Percentiles rank a stretch among this genome's conserved stretches.
Evolutionary conservation across 2,329 filamentous ascomycete species (phyloP).

Genomic region (Phialophora macrospora): DNA sequence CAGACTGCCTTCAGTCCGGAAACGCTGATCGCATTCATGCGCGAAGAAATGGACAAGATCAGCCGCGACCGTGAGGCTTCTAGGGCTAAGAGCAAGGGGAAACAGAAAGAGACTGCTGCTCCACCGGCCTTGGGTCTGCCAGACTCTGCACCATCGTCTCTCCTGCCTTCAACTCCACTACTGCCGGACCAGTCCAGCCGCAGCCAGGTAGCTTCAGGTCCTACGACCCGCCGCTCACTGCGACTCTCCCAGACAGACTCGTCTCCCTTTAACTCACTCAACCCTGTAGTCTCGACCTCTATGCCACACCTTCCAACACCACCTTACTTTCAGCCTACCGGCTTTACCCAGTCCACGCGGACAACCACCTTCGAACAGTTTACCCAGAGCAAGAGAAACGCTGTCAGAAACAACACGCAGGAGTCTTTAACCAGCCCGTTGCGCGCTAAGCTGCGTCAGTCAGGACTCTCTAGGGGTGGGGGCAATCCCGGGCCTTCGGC

Average conservation of each 20-base stretch:
- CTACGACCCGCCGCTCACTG: constrained; percentile 17
- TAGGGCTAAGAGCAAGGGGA: constrained; percentile 22
- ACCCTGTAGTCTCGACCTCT: background rate
- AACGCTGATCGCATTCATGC: constrained; percentile 30
- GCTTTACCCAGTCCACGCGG: background rate
- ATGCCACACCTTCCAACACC: background rate
- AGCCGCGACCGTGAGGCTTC: constrained; percentile 2
- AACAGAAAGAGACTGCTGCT: constrained; percentile 18
- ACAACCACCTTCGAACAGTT: constrained; percentile 31
- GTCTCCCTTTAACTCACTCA: background rate
- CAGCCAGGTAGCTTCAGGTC: background rate
- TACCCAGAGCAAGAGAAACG: constrained; percentile 30
- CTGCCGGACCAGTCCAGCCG: constrained; percentile 6
- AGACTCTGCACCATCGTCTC: background rate
- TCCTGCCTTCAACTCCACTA: background rate
- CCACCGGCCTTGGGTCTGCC: background rate
- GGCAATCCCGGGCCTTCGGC: background rate
- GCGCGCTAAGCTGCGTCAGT: constrained; percentile 13
- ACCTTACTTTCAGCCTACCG: background rate
- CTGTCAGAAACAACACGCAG: constrained; percentile 22
- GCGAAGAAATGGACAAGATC: constrained; percentile 27
- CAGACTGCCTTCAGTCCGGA: constrained; percentile 35
- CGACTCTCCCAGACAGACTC: constrained; percentile 14
- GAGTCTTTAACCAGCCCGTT: background rate
- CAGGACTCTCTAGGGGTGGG: background rate